Conservation (phyloP, 1,284 basidiomycete genomes). For the Xerocomus amazonicus region DNA sequence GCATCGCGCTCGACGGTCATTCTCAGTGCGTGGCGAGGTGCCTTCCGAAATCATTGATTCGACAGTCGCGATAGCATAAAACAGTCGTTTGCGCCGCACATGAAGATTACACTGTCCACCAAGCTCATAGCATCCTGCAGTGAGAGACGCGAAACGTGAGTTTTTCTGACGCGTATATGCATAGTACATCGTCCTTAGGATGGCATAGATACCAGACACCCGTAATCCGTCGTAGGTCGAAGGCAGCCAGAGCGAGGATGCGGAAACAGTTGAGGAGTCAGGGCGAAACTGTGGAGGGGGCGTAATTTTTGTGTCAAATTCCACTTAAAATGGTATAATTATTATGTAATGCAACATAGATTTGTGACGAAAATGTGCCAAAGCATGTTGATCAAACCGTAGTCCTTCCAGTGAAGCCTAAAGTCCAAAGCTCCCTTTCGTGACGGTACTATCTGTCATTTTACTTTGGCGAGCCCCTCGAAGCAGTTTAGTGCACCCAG, state of each 20-base stretch:
- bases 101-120: slow-evolving; percentile 68
- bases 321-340: slow-evolving; percentile 5
- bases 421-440: slow-evolving; percentile 1
- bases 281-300: slow-evolving; percentile 7
- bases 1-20: slow-evolving; percentile 40
- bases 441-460: slow-evolving; percentile 6
- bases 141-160: slow-evolving; percentile 51
- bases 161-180: not conserved
- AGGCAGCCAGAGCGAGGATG: slow-evolving; percentile 53
- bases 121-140: slow-evolving; percentile 43
- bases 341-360: slow-evolving; percentile 24
- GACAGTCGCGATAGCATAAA: slow-evolving; percentile 44
- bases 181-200: slow-evolving; percentile 8
- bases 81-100: slow-evolving; percentile 65
- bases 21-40: slow-evolving; percentile 52
- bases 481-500: slow-evolving; percentile 8
- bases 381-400: slow-evolving; percentile 3
- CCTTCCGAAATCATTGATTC: slow-evolving; percentile 4
- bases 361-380: slow-evolving; percentile 17
- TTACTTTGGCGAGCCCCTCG: slow-evolving; percentile 11
- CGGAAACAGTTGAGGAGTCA: slow-evolving; percentile 43
- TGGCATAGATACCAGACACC: slow-evolving; percentile 55
- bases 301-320: slow-evolving; percentile 27
- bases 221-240: slow-evolving; percentile 49
- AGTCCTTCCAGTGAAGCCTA: slow-evolving; percentile 1